Base-by-base conservation (phyloP, 495 filamentous ascomycete genomes). In the Podospora pseudoanserina region DNA sequence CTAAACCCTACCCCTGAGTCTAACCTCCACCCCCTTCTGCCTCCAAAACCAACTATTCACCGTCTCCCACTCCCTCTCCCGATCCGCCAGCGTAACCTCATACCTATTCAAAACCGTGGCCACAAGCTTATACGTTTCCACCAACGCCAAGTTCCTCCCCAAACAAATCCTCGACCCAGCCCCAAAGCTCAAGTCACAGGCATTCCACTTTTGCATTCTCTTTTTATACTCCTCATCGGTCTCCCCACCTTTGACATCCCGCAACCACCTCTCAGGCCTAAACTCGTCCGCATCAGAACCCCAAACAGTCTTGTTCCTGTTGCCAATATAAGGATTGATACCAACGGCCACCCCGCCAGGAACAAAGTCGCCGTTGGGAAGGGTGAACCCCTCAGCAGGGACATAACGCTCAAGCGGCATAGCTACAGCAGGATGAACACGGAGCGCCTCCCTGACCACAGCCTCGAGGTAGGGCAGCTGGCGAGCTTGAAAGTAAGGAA, bases 91-190 rank as follows among this genome's bases (percentile, higher is more conserved):
- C 60, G 63, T 69, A 30, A 75, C 67, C 9, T 88, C 84, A 87
- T 62, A 82, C 74, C 58, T 81, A 76, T 60, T 61, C 66, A 89
- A 80, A 64, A 90, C 78, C 59, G 84, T 86, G 20, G 89, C 87
- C 59, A 90, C 82, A 19, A 90, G 69, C 76, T 91, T 91, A 68
- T 86, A 85, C 28, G 90, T 81, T 78, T 91, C 88, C 66, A 90
- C 68, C 72, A 86, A 74, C 53, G 81, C 83, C 62, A 91, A 80
- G 68, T 90, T 87, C 72, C 83, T 86, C 13, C 89, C 89, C 69
- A 90, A 82, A 71, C 89, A 91, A 11, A 84, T 82, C 27, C 89
- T 75, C 15, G 80, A 79, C 32, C 89, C 89, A 0, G 80, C 86
- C 18, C 89, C 88, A 73, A 91, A 91, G 57, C 74, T 74, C 54